phyloP scores from a whole-genome alignment of 2,329 filamentous ascomycete genomes.

The Chaetothyriales sp. region DNA sequence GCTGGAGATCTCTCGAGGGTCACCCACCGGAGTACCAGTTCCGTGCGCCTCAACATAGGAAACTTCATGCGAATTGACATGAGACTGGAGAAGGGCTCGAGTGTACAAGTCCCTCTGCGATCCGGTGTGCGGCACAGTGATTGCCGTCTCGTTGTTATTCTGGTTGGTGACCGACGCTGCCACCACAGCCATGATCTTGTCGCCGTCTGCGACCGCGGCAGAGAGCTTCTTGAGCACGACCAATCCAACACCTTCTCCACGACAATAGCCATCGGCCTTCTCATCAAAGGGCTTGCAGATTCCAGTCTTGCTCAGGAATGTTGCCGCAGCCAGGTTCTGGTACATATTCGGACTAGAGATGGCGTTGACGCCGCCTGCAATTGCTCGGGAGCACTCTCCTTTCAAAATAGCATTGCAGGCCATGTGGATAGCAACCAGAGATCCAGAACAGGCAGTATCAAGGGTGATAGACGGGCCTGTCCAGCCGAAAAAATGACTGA shows the following conservation, averaged over 20 bases:
- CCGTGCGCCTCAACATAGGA: conserved; percentile 19
- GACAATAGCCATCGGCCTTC: conserved; percentile 66
- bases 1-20: conserved; percentile 12
- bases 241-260: conserved; percentile 59
- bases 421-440: conserved; percentile 54
- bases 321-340: conserved; percentile 56
- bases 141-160: too few relatives aligned
- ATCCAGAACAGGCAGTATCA: conserved; percentile 64
- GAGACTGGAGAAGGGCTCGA: neutral
- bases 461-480: conserved; percentile 55
- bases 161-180: too few relatives aligned
- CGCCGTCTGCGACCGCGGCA: conserved; percentile 61
- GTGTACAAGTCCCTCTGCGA: too few relatives aligned
- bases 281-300: conserved; percentile 70
- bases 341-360: conserved; percentile 71
- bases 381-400: conserved; percentile 65
- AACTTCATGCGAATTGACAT: neutral
- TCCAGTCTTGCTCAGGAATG: conserved; percentile 63
- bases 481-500: conserved; percentile 67
- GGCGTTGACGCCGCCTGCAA: conserved; percentile 63
- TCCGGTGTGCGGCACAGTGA: too few relatives aligned
- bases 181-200: conserved; percentile 46
- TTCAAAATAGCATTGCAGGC: conserved; percentile 59
- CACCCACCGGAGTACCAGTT: conserved; percentile 17
- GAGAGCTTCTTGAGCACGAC: conserved; percentile 65